Conservation (phyloP, 495 filamentous ascomycete species). For the Talaromyces proteolyticus region DNA sequence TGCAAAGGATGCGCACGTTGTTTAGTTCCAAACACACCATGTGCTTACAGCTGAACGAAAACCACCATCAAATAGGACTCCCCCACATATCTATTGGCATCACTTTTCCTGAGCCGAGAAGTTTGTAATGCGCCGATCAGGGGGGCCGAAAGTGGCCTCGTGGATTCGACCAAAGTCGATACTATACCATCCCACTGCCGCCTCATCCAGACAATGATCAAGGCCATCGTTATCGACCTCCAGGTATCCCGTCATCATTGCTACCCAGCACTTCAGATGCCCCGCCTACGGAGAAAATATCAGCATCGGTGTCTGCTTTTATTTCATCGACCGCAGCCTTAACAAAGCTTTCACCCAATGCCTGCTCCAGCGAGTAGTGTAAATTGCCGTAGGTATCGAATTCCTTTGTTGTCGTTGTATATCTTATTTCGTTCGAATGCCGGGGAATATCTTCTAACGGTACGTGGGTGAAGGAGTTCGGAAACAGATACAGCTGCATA, state of each 20-base stretch:
- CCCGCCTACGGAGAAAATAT: conserved; percentile 9
- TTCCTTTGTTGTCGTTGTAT: conserved; percentile 6
- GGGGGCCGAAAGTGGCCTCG: conserved; percentile 8
- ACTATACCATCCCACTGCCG: conserved; percentile 11
- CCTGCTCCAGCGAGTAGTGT: conserved; percentile 13
- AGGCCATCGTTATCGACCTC: conserved; percentile 16
- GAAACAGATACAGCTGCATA: conserved; percentile 13
- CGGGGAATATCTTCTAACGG: conserved; percentile 2
- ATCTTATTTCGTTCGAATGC: not conserved
- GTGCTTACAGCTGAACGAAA: too few relatives aligned
- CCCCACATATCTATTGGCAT: conserved; percentile 17
- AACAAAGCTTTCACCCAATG: conserved; percentile 16
- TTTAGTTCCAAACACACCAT: too few relatives aligned
- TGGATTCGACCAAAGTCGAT: conserved; percentile 11
- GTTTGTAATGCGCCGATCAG: conserved; percentile 9
- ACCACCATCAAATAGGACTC: conserved; percentile 3
- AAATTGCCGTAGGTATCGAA: conserved; percentile 12
- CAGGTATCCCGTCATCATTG: conserved; percentile 15
- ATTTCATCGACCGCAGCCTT: conserved; percentile 12
- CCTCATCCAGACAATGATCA: conserved; percentile 10
- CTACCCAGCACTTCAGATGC: conserved; percentile 9
- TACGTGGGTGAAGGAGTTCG: conserved; percentile 13
- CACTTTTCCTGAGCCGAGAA: conserved; percentile 10
- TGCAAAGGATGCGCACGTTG: too few relatives aligned
- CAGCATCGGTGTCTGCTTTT: conserved; percentile 3